Evolutionary conservation across 345 rosid species (phyloP).

Genomic region (Camelina hispida): DNA sequence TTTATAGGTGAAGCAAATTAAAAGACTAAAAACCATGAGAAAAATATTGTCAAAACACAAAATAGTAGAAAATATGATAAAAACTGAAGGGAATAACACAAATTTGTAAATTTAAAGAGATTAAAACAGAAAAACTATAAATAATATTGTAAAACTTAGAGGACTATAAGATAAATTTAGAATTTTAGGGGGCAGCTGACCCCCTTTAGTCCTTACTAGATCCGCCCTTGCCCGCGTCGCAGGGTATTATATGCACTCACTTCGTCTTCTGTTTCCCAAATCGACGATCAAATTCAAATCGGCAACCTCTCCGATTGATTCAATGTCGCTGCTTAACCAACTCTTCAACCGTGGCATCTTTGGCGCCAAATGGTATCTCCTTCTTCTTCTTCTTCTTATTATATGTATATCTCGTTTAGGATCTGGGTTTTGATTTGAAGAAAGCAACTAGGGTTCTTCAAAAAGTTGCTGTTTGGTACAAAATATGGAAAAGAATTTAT

Average conservation of each 20-base stretch:
- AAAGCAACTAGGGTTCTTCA: conserved; percentile 16
- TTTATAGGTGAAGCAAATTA: too few species aligned
- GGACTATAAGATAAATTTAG: too few species aligned
- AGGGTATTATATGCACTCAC: neutral
- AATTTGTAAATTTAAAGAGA: too few species aligned
- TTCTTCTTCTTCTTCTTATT: neutral
- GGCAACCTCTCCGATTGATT: conserved; percentile 20
- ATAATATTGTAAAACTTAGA: too few species aligned
- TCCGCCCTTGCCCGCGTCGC: conserved; percentile 9
- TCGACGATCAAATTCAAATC: conserved; percentile 13
- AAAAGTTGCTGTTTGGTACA: conserved; percentile 53
- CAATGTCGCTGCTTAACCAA: conserved; percentile 89
- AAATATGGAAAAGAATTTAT: conserved; percentile 93
- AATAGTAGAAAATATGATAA: too few species aligned
- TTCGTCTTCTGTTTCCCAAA: neutral
- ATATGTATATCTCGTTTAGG: neutral
- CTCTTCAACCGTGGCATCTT: conserved; percentile 93
- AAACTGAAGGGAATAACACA: too few species aligned
- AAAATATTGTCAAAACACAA: too few species aligned
- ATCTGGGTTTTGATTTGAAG: conserved; percentile 21
- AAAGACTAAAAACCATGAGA: too few species aligned
- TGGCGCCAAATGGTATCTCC: conserved; percentile 70
- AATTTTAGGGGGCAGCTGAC: too few species aligned
- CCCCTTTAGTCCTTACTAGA: too few species aligned
- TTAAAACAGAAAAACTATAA: too few species aligned